Conservation (phyloP, 2,329 filamentous ascomycete species). For the Aspergillus sojae region DNA sequence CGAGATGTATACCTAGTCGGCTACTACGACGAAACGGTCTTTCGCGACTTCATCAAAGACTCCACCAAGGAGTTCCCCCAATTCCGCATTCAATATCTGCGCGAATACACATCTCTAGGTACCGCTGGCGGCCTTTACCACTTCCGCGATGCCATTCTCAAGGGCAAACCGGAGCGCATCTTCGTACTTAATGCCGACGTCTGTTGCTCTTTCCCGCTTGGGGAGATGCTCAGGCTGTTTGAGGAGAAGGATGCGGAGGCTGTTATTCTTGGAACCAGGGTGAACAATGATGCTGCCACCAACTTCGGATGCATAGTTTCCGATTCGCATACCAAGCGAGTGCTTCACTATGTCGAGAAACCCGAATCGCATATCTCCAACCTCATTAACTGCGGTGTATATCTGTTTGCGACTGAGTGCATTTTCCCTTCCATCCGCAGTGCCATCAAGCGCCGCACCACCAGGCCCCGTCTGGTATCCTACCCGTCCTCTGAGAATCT, state of each 20-base stretch:
- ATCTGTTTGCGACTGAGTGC: constrained; percentile 91
- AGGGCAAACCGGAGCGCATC: constrained; percentile 89
- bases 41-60: constrained; percentile 97
- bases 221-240: constrained; percentile 93
- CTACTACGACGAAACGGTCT: constrained; percentile 97
- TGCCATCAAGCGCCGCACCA: constrained; percentile 92
- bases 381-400: constrained; percentile 98
- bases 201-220: constrained; percentile 96
- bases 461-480: constrained; percentile 86
- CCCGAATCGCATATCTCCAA: constrained; percentile 97
- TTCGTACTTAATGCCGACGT: constrained; percentile 98
- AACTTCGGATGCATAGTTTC: constrained; percentile 99
- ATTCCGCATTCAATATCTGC: constrained; percentile 89
- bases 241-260: constrained; percentile 95
- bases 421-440: constrained; percentile 95
- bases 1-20: constrained; percentile 97
- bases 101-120: constrained; percentile 94
- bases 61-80: constrained; percentile 80
- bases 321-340: constrained; percentile 88
- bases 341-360: constrained; percentile 99
- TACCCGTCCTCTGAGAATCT: constrained; percentile 96
- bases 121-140: constrained; percentile 97
- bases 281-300: constrained; percentile 84
- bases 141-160: constrained; percentile 98
- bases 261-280: constrained; percentile 89